Percentiles rank a stretch among this genome's conserved stretches.
phyloP scores from a whole-genome alignment of 225 moss, liverwort and hornwort species.

The Polytrichum commune region DNA sequence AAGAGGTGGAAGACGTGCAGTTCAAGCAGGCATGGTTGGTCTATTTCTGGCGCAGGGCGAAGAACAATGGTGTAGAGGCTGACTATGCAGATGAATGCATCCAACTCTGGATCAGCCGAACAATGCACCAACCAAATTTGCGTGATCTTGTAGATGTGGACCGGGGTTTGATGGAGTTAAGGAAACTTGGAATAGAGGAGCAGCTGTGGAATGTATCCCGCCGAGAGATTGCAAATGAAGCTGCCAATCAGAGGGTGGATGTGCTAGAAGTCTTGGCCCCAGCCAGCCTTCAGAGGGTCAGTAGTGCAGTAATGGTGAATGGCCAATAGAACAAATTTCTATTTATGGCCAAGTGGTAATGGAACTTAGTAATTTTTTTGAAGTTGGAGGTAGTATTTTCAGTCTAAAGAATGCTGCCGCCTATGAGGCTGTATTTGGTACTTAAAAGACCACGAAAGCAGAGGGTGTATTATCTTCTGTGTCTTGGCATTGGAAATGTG shows the following conservation, averaged over 20 bases:
- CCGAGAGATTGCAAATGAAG: conserved; percentile 74
- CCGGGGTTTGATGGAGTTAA: conserved; percentile 81
- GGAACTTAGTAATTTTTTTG: too few relatives aligned
- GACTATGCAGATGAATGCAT: conserved; percentile 86
- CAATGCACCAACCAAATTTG: conserved; percentile 78
- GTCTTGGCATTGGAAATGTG: too few relatives aligned
- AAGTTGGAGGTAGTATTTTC: too few relatives aligned
- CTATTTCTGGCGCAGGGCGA: conserved; percentile 98
- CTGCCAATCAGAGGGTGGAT: conserved; percentile 68
- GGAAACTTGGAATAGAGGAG: conserved; percentile 91
- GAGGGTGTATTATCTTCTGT: too few relatives aligned
- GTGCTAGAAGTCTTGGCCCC: conserved; percentile 56
- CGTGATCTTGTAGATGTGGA: conserved; percentile 88
- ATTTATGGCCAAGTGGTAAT: too few relatives aligned
- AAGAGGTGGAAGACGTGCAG: conserved; percentile 63
- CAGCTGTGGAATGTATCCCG: conserved; percentile 97
- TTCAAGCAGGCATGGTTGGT: conserved; percentile 98
- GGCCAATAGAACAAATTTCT: neutral
- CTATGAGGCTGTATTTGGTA: too few relatives aligned
- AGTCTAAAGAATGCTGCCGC: too few relatives aligned
- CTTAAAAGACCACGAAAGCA: too few relatives aligned
- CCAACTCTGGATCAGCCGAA: conserved; percentile 77
- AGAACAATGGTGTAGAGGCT: conserved; percentile 79
- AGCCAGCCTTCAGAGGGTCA: conserved; percentile 47
- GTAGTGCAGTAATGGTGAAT: conserved; percentile 27